These are phyloP conservation scores for Echinosophora koreensis DNA, from an alignment of 306 rosid genomes.

Conservation along the genomic window DNA sequence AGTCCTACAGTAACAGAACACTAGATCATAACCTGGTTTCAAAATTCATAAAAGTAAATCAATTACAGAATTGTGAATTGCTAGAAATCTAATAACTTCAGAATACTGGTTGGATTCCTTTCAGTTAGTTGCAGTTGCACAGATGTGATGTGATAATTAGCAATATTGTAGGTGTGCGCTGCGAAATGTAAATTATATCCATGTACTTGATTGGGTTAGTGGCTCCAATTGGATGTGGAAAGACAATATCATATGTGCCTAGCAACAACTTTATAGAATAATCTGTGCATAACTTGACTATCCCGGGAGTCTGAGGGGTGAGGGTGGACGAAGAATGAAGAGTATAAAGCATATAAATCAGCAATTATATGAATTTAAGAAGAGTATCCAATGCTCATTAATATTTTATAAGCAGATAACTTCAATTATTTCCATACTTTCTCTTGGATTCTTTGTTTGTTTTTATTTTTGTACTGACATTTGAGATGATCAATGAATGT, in stretches of 20 bases:
- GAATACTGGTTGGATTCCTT: not conserved
- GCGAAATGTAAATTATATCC: not conserved
- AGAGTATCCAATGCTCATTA: not conserved
- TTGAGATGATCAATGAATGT: conserved; percentile 4
- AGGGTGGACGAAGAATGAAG: not conserved
- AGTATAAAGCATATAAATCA: not conserved
- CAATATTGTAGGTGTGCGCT: not conserved
- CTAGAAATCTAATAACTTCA: not conserved
- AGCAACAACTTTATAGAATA: not conserved
- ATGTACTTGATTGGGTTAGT: not conserved
- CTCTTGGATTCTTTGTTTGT: too few species aligned
- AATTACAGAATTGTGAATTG: not conserved
- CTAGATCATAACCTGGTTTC: not conserved
- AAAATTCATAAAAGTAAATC: not conserved
- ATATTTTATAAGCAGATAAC: not conserved
- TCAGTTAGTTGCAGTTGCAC: not conserved
- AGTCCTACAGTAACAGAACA: not conserved
- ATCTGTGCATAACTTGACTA: not conserved
- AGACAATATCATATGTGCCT: not conserved
- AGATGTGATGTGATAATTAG: too few species aligned
- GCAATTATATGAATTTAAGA: not conserved
- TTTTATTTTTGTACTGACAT: too few species aligned
- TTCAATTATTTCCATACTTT: not conserved
- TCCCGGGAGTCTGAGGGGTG: not conserved
- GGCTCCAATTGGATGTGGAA: not conserved